Conservation (phyloP, 192 early-diverging fungal species). For the Dimargaris verticillata region DNA sequence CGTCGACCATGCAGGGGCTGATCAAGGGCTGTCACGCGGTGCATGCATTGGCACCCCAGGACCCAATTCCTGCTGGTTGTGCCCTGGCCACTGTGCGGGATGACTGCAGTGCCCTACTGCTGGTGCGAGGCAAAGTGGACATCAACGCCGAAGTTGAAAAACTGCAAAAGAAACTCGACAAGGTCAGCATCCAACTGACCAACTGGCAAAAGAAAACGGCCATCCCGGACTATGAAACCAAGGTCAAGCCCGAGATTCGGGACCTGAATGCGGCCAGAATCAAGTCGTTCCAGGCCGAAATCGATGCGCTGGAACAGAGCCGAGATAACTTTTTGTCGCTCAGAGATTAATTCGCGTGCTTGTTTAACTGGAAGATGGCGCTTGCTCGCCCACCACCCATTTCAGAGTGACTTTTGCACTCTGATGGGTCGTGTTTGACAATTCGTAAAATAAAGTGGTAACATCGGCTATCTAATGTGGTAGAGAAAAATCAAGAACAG, state of each 20-base stretch:
- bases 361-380: not conserved
- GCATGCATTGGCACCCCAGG: constrained; percentile 32
- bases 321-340: constrained; percentile 56
- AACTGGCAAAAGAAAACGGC: constrained; percentile 34
- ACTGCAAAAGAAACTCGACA: constrained; percentile 56
- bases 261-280: constrained; percentile 55
- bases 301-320: constrained; percentile 43
- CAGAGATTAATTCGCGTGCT: constrained; percentile 19
- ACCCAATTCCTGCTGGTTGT: constrained; percentile 60
- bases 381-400: not conserved
- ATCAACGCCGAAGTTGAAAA: constrained; percentile 71
- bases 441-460: no score
- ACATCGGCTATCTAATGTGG: no score
- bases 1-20: constrained; percentile 46
- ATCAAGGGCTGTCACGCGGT: constrained; percentile 57
- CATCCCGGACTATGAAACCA: constrained; percentile 47
- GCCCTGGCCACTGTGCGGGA: constrained; percentile 52
- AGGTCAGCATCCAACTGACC: constrained; percentile 19
- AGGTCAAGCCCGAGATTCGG: constrained; percentile 54
- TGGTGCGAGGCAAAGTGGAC: constrained; percentile 66
- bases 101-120: constrained; percentile 51
- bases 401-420: no score
- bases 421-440: no score
- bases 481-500: no score
- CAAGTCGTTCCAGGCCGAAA: constrained; percentile 55